These are phyloP conservation scores for Martiniozyma asiatica DNA, from an alignment of 1,139 yeast genomes.

Conservation along the genomic window DNA sequence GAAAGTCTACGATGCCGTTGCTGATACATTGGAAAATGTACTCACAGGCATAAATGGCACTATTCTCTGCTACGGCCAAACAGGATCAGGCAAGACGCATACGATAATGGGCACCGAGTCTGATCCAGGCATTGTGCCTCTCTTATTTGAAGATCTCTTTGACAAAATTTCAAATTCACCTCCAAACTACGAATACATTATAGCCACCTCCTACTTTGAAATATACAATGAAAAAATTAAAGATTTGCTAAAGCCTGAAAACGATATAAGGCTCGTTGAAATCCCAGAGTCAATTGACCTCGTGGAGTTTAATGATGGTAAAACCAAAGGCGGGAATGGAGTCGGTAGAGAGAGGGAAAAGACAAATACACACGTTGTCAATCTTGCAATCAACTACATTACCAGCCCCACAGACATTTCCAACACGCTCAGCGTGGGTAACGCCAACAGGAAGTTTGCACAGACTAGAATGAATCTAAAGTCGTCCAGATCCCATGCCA, in stretches of 20 bases:
- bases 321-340: neutral
- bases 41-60: too few species aligned
- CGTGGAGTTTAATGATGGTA: neutral
- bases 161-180: conserved; percentile 49
- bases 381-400: conserved; percentile 51
- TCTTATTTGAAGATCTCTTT: conserved; percentile 41
- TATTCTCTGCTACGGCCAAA: conserved; percentile 79
- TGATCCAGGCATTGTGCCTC: conserved; percentile 54
- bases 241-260: conserved; percentile 39
- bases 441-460: conserved; percentile 42
- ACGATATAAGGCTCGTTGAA: conserved; percentile 10
- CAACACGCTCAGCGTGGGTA: conserved; percentile 44
- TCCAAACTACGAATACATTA: conserved; percentile 45
- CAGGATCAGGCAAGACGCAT: conserved; percentile 78
- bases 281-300: too few species aligned
- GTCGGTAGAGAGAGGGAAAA: too few species aligned
- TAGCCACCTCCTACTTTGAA: conserved; percentile 69
- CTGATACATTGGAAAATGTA: too few species aligned
- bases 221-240: conserved; percentile 68
- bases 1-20: too few species aligned
- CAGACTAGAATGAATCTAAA: conserved; percentile 65
- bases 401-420: conserved; percentile 48
- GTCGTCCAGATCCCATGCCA: conserved; percentile 75
- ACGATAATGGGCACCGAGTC: conserved; percentile 67
- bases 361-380: conserved; percentile 61